These are phyloP conservation scores for Cynara cardunculus DNA, from an alignment of 129 eudicot genomes.

Conservation along the genomic window DNA sequence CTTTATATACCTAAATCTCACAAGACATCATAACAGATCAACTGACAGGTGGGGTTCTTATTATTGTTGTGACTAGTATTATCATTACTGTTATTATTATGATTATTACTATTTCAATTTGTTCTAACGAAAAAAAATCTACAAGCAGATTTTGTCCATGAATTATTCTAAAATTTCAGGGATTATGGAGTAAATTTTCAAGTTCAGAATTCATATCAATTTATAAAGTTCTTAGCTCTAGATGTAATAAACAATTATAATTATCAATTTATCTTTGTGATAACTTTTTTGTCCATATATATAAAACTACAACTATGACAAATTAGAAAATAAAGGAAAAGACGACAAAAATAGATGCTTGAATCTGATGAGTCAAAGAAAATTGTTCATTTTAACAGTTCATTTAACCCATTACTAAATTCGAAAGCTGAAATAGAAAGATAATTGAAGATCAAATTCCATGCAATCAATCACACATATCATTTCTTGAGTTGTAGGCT, in stretches of 20 bases:
- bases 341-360: background rate
- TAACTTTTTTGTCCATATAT: background rate
- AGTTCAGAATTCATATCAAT: background rate
- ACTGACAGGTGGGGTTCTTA: background rate
- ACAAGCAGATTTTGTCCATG: background rate
- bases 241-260: background rate
- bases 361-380: background rate
- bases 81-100: background rate
- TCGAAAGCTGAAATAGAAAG: background rate
- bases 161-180: background rate
- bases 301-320: background rate
- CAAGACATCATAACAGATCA: background rate
- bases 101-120: background rate
- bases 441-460: background rate
- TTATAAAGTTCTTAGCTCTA: background rate
- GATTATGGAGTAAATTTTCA: background rate
- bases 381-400: background rate
- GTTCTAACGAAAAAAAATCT: background rate
- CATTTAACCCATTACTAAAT: background rate
- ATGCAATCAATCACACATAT: background rate
- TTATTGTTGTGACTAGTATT: background rate
- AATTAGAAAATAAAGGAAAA: background rate
- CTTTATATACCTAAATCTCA: slow-evolving; percentile 1
- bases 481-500: background rate
- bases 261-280: background rate